Evolutionary conservation across 768 basidiomycete genomes (phyloP), one percentile per base, ranked within the genome.

Genomic region (Terana coerulea): DNA sequence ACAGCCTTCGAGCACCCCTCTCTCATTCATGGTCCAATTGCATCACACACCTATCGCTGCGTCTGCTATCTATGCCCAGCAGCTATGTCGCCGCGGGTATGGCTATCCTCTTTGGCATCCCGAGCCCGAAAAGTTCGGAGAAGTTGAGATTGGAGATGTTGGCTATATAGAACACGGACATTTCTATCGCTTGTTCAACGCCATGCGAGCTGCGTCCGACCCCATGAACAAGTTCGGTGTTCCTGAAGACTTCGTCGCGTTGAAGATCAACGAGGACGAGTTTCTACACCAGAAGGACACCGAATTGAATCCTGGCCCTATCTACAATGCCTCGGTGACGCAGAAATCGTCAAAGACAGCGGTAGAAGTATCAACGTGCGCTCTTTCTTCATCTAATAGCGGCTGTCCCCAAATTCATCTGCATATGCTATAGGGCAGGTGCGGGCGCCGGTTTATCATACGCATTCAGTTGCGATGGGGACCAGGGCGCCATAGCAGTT

Each of bases 41-140:
- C n/a, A n/a, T n/a, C n/a, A n/a, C n/a, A n/a, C n/a, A n/a, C n/a
- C n/a, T n/a, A n/a, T n/a, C n/a, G n/a, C n/a, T 11, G 46, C 30
- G 3, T 29, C 46, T 5, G 28, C 15, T 10, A 37, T 60, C 44
- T 60, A 62, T 17, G 55, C 57, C 15, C 9, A 41, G 5, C 55
- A 57, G 25, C 59, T 62, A 2, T 45, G 53, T 4, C 34, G 39
- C 4, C 25, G 39, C 4, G 35, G 50, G 1, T 25, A 52, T n/a
- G 61, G 61, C 7, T 42, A 47, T 11, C 53, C 61, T 12, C 53
- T 62, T 2, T 60, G 61, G 61, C 30, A 30, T 6, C 59, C 61
- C 1, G 55, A 58, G 25, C 59, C 53, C 6, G 47, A 45, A 3
- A 47, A 44, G 3, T 19, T 30, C 22, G 49, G 51, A 15, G 56